Base-by-base conservation (phyloP, 2,329 filamentous ascomycete species). In the Coniella lustricola region DNA sequence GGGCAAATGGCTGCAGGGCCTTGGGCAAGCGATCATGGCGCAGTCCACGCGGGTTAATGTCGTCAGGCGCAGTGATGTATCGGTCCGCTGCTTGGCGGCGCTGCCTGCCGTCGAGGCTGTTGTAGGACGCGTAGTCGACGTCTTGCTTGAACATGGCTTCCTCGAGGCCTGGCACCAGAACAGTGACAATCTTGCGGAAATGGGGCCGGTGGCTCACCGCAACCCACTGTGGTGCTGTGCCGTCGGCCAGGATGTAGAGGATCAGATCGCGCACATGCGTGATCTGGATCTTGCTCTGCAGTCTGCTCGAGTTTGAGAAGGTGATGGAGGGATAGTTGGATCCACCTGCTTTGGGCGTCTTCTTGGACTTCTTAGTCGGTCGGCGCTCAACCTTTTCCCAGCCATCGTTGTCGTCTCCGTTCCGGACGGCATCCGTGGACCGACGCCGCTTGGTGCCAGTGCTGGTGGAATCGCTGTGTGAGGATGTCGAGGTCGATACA, bases 161-260 rank as follows among this genome's bases (percentile, higher is more conserved):
- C 62, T 97, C 91, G 20, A 98, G 69, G 0, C 93, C 93, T 10
- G 93, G 93, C 10, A 96, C 82, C 86, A 96, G 91, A 56, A 98
- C 71, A 35, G 87, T 79, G 25, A 97, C 90, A 25, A 94, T 85
- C 67, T 93, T 94, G 54, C 80, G 72, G 57, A 86, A 81, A 50
- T 81, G 73, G 5, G 78, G 75, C 39, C 82, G 74, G 58, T 85
- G 76, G 51, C 71, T 71, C 42, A 85, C 74, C 38, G 76, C 73
- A 38, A 85, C 72, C 79, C 82, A 86, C 57, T 82, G 77, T 13
- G 82, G 82, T 2, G 77, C 74, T 2, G 74, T 60, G 12, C 81
- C 82, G 60, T 86, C 81, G 53, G 82, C 79, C 50, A 84, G 78
- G 50, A 86, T 74, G 63, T 85, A 86, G 10, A 84, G 69, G 21